phyloP scores from a whole-genome alignment of 371 early-diverging fungal species.

The Lichtheimia corymbifera region DNA sequence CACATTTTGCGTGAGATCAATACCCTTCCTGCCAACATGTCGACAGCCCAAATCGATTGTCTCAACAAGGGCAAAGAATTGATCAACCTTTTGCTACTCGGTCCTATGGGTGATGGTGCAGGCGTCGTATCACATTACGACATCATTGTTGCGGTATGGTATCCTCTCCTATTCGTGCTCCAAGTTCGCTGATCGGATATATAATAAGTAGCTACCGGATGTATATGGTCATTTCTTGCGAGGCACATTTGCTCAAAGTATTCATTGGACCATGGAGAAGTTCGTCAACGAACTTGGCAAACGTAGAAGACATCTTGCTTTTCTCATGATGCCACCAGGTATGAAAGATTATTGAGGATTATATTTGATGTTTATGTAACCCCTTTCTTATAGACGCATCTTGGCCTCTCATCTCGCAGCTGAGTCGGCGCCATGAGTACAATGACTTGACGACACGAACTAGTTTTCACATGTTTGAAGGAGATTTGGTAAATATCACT shows the following conservation, averaged over 20 bases:
- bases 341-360: background rate
- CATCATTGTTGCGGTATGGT: conserved; percentile 49
- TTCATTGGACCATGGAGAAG: conserved; percentile 71
- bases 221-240: conserved; percentile 50
- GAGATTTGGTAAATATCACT: conserved; percentile 38
- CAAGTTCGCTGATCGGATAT: background rate
- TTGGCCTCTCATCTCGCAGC: conserved; percentile 79
- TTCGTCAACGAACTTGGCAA: conserved; percentile 62
- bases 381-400: conserved; percentile 57
- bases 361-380: background rate
- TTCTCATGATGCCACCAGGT: conserved; percentile 67
- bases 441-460: conserved; percentile 67
- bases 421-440: conserved; percentile 75
- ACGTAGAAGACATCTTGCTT: conserved; percentile 55
- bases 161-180: background rate
- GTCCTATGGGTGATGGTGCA: conserved; percentile 46
- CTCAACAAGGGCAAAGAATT: conserved; percentile 50
- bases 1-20: conserved; percentile 51
- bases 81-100: conserved; percentile 46
- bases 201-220: conserved; percentile 38
- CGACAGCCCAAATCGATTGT: conserved; percentile 37
- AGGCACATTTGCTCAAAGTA: conserved; percentile 52
- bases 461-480: conserved; percentile 61
- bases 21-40: conserved; percentile 39
- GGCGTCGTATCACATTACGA: conserved; percentile 54